These are phyloP conservation scores for Penicillium sp. DNA, from an alignment of 2,329 filamentous ascomycete species.

Conservation along the genomic window DNA sequence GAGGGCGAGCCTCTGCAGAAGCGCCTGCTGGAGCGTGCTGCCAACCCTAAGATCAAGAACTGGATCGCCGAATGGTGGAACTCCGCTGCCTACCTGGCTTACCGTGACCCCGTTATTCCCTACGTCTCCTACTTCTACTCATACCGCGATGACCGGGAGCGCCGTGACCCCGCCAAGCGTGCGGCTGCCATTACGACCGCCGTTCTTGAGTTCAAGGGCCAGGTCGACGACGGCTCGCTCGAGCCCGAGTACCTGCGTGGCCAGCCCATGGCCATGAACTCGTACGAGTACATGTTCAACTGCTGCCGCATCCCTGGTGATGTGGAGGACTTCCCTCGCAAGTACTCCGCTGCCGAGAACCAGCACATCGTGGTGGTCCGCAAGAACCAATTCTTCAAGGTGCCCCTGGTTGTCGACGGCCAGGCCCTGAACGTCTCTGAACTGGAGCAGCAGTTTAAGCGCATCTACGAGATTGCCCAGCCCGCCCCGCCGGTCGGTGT, in stretches of 20 bases:
- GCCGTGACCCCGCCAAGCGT: slow-evolving; percentile 83
- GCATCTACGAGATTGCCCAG: slow-evolving; percentile 73
- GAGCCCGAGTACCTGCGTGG: slow-evolving; percentile 99
- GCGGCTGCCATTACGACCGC: slow-evolving; percentile 85
- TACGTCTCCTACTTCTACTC: slow-evolving; percentile 99
- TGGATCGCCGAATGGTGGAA: slow-evolving; percentile 99
- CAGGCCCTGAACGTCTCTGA: slow-evolving; percentile 83
- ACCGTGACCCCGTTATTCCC: slow-evolving; percentile 91
- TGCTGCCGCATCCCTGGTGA: slow-evolving; percentile 76
- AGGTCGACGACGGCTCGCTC: slow-evolving; percentile 73
- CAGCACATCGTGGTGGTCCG: slow-evolving; percentile 85
- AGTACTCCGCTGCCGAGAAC: slow-evolving; percentile 68
- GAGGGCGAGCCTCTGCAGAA: slow-evolving; percentile 80
- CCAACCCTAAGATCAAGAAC: slow-evolving; percentile 77
- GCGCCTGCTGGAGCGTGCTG: slow-evolving; percentile 71
- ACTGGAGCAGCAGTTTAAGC: slow-evolving; percentile 82
- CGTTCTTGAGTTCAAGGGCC: slow-evolving; percentile 86
- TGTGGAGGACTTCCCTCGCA: slow-evolving; percentile 74
- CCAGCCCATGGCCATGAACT: slow-evolving; percentile 95
- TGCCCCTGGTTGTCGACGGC: slow-evolving; percentile 73
- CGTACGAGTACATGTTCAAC: slow-evolving; percentile 99
- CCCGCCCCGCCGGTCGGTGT: slow-evolving; percentile 68
- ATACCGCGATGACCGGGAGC: slow-evolving; percentile 83
- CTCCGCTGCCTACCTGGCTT: slow-evolving; percentile 81
- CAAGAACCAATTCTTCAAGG: slow-evolving; percentile 98